Percentiles rank a stretch among this genome's conserved stretches.
Conservation (phyloP, 129 eudicot species). For the Centaurea solstitialis region DNA sequence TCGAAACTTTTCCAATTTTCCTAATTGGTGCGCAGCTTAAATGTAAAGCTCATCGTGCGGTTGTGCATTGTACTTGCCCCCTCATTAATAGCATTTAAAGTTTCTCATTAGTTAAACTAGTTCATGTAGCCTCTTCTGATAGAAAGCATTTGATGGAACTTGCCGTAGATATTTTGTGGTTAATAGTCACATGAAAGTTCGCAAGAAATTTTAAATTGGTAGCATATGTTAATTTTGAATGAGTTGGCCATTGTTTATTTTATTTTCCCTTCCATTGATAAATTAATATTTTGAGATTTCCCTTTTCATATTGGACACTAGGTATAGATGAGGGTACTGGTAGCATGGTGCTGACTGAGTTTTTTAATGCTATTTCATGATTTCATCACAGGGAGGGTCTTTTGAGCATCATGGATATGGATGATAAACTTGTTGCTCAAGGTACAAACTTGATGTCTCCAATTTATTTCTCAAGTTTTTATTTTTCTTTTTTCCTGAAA, state of each 20-base stretch:
- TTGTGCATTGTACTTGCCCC: constrained; percentile 3
- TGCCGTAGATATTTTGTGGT: neutral
- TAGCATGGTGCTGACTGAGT: constrained; percentile 5
- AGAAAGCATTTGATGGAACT: neutral
- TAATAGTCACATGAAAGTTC: neutral
- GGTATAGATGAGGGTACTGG: too few species aligned
- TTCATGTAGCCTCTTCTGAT: neutral
- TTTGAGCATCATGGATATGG: constrained; percentile 47
- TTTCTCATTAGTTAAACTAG: neutral
- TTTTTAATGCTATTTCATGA: constrained; percentile 25
- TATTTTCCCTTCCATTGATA: neutral
- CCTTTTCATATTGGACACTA: constrained; percentile 1
- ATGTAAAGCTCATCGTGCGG: neutral
- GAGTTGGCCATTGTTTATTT: neutral
- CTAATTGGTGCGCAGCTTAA: neutral
- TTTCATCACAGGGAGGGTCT: constrained; percentile 37
- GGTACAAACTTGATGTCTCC: constrained; percentile 30
- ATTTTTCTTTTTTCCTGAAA: neutral
- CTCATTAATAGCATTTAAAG: neutral
- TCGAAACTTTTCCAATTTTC: neutral
- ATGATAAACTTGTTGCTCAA: constrained; percentile 38
- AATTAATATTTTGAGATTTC: neutral
- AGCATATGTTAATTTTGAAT: neutral
- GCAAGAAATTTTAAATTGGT: neutral
- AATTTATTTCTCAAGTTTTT: constrained; percentile 8